Conservation (phyloP, 495 filamentous ascomycete species). For the Penicillium arizonense region DNA sequence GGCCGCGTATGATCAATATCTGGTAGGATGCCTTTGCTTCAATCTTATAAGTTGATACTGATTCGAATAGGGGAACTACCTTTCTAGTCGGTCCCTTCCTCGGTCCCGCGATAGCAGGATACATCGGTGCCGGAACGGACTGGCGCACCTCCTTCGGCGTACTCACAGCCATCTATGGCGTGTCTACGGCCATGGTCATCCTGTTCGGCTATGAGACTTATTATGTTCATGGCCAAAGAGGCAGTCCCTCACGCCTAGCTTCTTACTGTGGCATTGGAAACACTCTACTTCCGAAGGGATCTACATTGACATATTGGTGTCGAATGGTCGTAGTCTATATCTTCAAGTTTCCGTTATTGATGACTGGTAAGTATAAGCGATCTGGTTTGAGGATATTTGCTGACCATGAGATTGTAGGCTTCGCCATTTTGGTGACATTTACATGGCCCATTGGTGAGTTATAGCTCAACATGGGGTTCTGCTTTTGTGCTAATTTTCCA, state of each 20-base stretch:
- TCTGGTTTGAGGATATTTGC: not conserved
- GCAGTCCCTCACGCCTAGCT: slow-evolving; percentile 12
- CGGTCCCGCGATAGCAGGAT: slow-evolving; percentile 44
- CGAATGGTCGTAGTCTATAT: slow-evolving; percentile 29
- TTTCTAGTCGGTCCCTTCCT: slow-evolving; percentile 47
- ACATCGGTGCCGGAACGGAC: slow-evolving; percentile 30
- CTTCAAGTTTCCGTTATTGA: slow-evolving; percentile 32
- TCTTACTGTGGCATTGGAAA: slow-evolving; percentile 54
- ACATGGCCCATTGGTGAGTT: slow-evolving; percentile 40
- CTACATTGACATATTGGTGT: slow-evolving; percentile 22
- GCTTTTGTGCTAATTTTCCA: not conserved
- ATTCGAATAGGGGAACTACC: slow-evolving; percentile 33
- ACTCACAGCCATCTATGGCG: slow-evolving; percentile 43
- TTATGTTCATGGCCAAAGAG: slow-evolving; percentile 26
- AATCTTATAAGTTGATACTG: not conserved
- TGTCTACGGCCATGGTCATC: slow-evolving; percentile 41
- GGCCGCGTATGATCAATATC: slow-evolving; percentile 49
- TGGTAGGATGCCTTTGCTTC: slow-evolving; percentile 24
- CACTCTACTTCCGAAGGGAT: slow-evolving; percentile 23
- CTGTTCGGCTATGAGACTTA: slow-evolving; percentile 50
- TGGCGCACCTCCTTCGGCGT: slow-evolving; percentile 49
- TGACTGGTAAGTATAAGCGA: slow-evolving; percentile 20
- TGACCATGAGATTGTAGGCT: slow-evolving; percentile 4
- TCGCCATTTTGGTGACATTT: slow-evolving; percentile 34
- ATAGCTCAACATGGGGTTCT: not conserved